These are phyloP conservation scores for Neltuma alba DNA, from an alignment of 306 rosid genomes.

Conservation along the genomic window DNA sequence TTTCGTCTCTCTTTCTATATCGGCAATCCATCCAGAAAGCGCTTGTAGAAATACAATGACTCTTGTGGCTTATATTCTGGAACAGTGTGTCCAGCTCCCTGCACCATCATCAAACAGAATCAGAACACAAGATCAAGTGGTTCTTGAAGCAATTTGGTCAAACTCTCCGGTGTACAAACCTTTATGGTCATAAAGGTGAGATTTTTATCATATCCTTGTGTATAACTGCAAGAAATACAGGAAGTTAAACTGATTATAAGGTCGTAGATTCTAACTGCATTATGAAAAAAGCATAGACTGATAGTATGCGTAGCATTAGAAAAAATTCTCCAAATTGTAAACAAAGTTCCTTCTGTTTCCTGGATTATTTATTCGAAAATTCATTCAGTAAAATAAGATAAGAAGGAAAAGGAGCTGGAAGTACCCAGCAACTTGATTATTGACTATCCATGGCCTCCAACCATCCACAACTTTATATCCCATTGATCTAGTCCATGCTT, in stretches of 20 bases:
- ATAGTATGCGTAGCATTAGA: too few relatives aligned
- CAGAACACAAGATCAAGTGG: not conserved
- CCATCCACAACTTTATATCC: slow-evolving; percentile 78
- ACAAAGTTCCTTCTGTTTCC: not conserved
- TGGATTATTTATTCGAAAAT: not conserved
- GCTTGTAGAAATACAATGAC: slow-evolving; percentile 71
- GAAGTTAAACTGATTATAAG: not conserved
- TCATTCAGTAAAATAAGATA: not conserved
- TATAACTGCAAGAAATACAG: slow-evolving; percentile 57
- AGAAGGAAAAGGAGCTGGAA: slow-evolving; percentile 3
- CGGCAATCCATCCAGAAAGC: slow-evolving; percentile 65
- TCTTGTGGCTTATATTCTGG: slow-evolving; percentile 91
- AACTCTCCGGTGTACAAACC: slow-evolving; percentile 41
- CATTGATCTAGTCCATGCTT: slow-evolving; percentile 85
- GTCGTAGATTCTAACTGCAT: not conserved
- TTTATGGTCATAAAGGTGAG: slow-evolving; percentile 82
- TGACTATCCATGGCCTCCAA: slow-evolving; percentile 88
- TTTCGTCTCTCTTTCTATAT: slow-evolving; percentile 29
- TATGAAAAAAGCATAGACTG: not conserved
- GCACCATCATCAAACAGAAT: slow-evolving; percentile 39
- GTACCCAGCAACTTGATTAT: slow-evolving; percentile 88
- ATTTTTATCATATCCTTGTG: slow-evolving; percentile 71
- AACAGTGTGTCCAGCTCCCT: slow-evolving; percentile 97
- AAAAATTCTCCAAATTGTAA: not conserved
- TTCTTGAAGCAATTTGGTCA: not conserved